Evolutionary conservation across 1,284 basidiomycete genomes (phyloP), one percentile per base, ranked within the genome.

Genomic region (Xanthoconium separans): DNA sequence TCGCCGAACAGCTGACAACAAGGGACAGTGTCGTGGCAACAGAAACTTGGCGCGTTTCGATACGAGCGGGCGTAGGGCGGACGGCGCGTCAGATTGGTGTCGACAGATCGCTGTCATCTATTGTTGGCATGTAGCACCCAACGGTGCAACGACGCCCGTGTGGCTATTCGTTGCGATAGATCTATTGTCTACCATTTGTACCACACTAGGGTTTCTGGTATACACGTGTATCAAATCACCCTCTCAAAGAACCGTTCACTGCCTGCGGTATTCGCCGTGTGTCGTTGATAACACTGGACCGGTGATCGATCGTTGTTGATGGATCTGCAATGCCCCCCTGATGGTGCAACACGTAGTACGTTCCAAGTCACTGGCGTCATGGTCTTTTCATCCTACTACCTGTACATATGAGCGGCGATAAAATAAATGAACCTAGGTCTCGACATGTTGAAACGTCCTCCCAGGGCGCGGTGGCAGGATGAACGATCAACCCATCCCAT

Each of bases 201-300:
- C 22, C 4, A 22, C 22, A n/a, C n/a, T 7, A 56, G 57, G 45
- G 51, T 49, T 30, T 13, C 47, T 27, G 10, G 16, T 13, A 15
- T 20, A 52, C 62, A 65, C 60, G 62, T 62, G 62, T 43, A 57
- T 62, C 57, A 44, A 36, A 20, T 15, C 34, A 16, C 42, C 44
- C 36, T 31, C 29, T 31, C 30, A 9, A 42, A 57, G 57, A 43
- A 51, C 33, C 24, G 22, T 24, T 41, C 43, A 48, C 31, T 8
- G 39, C 50, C 49, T 47, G 33, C 56, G 30, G 24, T 27, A 16
- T 34, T 50, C 42, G 30, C 40, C 44, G 20, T 44, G 36, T 11
- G 30, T 29, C n/a, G 27, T 46, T 47, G 6, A 46, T 34, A 11
- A 40, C 22, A 15, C 24, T 13, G 6, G 24, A 18, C 40, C 50